A percentile compares a stretch with the other conserved stretches of the same genome.
These are phyloP conservation scores for Eutrema salsugineum DNA, from an alignment of 441 rosid species.

Conservation along the genomic window DNA sequence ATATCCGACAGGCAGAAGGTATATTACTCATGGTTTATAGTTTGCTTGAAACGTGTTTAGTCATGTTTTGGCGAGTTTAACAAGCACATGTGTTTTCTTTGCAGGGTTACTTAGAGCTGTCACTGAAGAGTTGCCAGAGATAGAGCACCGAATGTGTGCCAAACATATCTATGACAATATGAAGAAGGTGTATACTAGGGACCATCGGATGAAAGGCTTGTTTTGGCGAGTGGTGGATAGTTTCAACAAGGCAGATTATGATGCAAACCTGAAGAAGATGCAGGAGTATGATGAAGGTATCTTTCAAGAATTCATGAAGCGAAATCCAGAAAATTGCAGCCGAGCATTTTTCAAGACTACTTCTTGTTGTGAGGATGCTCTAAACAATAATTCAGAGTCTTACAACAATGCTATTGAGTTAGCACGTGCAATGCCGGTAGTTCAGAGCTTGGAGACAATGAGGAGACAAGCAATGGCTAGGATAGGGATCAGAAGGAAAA, in stretches of 20 bases:
- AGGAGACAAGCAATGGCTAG: neutral
- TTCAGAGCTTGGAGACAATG: neutral
- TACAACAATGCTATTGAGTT: neutral
- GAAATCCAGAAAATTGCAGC: neutral
- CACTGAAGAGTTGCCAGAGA: neutral
- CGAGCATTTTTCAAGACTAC: neutral
- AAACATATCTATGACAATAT: neutral
- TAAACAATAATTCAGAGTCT: neutral
- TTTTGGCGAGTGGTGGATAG: neutral
- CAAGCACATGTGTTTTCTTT: too few species aligned
- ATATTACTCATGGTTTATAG: too few species aligned
- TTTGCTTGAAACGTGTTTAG: too few species aligned
- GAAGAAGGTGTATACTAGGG: neutral
- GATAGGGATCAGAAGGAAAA: neutral
- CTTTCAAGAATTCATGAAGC: neutral
- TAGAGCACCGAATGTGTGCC: neutral
- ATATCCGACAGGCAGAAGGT: too few species aligned
- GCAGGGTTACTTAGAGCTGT: neutral
- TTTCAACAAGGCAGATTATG: neutral
- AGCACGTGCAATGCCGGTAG: neutral
- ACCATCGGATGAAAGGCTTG: neutral
- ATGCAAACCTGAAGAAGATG: neutral
- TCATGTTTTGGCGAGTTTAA: too few species aligned
- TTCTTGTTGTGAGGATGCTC: neutral
- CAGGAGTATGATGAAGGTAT: neutral